These are phyloP conservation scores for Pythium biforme DNA, from an alignment of 352 stramenopile species.

Conservation along the genomic window DNA sequence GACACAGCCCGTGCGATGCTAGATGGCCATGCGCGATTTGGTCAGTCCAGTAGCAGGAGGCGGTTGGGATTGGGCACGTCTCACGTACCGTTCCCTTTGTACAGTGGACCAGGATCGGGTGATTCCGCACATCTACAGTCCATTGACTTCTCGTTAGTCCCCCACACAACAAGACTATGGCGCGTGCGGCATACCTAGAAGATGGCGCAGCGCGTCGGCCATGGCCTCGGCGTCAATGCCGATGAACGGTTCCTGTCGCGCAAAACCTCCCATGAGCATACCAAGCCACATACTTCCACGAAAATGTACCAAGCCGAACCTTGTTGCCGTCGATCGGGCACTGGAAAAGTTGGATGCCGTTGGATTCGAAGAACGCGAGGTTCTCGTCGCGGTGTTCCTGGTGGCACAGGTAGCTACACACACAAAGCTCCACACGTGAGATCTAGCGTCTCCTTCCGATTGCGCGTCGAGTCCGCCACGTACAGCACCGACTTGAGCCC, in stretches of 20 bases:
- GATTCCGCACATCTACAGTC: constrained; percentile 87
- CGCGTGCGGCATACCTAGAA: no score
- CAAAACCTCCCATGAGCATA: neutral
- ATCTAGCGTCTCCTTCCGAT: neutral
- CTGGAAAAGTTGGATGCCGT: constrained; percentile 80
- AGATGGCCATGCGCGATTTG: neutral
- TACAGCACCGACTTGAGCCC: constrained; percentile 86
- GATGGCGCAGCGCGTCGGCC: constrained; percentile 67
- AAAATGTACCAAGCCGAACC: constrained; percentile 28
- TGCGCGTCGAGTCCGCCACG: constrained; percentile 18
- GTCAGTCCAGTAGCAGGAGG: neutral
- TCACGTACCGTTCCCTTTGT: constrained; percentile 80
- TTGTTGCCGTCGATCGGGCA: constrained; percentile 90
- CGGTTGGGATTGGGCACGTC: neutral
- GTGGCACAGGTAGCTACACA: constrained; percentile 70
- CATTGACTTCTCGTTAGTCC: no score
- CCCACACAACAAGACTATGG: no score
- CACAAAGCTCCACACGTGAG: neutral
- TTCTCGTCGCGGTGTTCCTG: constrained; percentile 84
- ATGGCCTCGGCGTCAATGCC: constrained; percentile 85
- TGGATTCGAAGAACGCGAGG: constrained; percentile 77
- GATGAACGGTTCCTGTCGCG: constrained; percentile 79
- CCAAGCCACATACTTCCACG: no score
- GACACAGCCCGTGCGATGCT: constrained; percentile 58
- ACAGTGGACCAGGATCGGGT: constrained; percentile 86